Evolutionary conservation across 2,329 filamentous ascomycete species (phyloP).

Genomic region (Phialophora verrucosa): DNA sequence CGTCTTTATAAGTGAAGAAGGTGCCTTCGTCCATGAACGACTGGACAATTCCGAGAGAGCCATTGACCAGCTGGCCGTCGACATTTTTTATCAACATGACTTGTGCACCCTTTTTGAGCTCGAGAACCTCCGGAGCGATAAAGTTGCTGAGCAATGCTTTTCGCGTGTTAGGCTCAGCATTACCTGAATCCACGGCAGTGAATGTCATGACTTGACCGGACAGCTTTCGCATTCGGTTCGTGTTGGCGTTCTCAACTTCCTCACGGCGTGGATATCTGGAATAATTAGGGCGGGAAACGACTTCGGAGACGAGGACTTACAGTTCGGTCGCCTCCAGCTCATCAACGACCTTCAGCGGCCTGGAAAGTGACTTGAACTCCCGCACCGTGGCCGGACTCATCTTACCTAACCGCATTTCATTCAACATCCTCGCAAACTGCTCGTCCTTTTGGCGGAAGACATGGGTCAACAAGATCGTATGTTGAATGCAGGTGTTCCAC

Average conservation of each 20-base stretch:
- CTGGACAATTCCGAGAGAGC: constrained; percentile 84
- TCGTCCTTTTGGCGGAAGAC: constrained; percentile 95
- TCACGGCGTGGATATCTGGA: constrained; percentile 79
- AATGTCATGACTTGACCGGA: constrained; percentile 72
- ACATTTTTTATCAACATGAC: constrained; percentile 99
- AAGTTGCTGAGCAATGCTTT: constrained; percentile 84
- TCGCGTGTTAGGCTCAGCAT: constrained; percentile 68
- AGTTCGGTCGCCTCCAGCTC: constrained; percentile 83
- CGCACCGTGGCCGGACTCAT: constrained; percentile 77
- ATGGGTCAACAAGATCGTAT: constrained; percentile 93
- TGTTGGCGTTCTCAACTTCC: constrained; percentile 89
- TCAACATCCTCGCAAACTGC: constrained; percentile 91
- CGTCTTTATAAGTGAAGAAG: constrained; percentile 63
- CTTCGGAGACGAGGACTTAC: constrained; percentile 47
- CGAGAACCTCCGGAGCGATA: constrained; percentile 84
- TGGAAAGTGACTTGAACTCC: constrained; percentile 74
- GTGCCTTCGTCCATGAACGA: constrained; percentile 75
- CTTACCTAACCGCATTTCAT: constrained; percentile 92
- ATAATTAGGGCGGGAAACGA: constrained; percentile 13
- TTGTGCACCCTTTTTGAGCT: constrained; percentile 88
- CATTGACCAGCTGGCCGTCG: constrained; percentile 91
- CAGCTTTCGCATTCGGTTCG: constrained; percentile 72
- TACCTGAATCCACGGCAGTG: constrained; percentile 75
- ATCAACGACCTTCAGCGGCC: constrained; percentile 75
- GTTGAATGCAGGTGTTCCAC: constrained; percentile 90